Evolutionary conservation across 164 flowering plant genomes (phyloP).

Genomic region (Vitis labrusca): DNA sequence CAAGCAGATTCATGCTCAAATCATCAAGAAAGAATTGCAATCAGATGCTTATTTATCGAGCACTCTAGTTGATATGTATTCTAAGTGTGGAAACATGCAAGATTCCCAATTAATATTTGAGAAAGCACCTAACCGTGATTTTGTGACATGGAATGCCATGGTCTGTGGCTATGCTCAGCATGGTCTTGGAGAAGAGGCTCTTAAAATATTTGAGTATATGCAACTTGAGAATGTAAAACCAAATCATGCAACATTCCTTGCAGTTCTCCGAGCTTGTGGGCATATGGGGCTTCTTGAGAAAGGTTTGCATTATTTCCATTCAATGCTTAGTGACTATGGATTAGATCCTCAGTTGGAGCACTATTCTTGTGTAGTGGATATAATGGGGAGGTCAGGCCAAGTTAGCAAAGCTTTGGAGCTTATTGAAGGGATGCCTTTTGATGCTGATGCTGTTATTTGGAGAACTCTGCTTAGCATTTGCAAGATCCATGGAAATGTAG

Average conservation of each 20-base stretch:
- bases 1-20: slow-evolving; percentile 80
- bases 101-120: slow-evolving; percentile 62
- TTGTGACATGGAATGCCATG: slow-evolving; percentile 89
- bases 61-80: slow-evolving; percentile 86
- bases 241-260: slow-evolving; percentile 77
- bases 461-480: slow-evolving; percentile 72
- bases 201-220: slow-evolving; percentile 58
- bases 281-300: slow-evolving; percentile 59
- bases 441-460: slow-evolving; percentile 79
- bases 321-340: slow-evolving; percentile 46
- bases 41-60: slow-evolving; percentile 63
- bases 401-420: slow-evolving; percentile 55
- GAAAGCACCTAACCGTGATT: slow-evolving; percentile 52
- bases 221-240: slow-evolving; percentile 50
- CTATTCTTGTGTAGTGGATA: slow-evolving; percentile 79
- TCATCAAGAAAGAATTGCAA: slow-evolving; percentile 65
- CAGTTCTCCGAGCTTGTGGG: slow-evolving; percentile 80
- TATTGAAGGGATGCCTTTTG: slow-evolving; percentile 65
- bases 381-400: slow-evolving; percentile 67
- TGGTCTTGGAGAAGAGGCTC: slow-evolving; percentile 68
- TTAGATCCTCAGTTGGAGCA: slow-evolving; percentile 76
- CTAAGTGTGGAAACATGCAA: slow-evolving; percentile 80
- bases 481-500: slow-evolving; percentile 62
- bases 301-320: slow-evolving; percentile 53
- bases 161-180: slow-evolving; percentile 72